Evolutionary conservation across 805 yeast species (phyloP).

Genomic region (Saccharomycopsis amapae): DNA sequence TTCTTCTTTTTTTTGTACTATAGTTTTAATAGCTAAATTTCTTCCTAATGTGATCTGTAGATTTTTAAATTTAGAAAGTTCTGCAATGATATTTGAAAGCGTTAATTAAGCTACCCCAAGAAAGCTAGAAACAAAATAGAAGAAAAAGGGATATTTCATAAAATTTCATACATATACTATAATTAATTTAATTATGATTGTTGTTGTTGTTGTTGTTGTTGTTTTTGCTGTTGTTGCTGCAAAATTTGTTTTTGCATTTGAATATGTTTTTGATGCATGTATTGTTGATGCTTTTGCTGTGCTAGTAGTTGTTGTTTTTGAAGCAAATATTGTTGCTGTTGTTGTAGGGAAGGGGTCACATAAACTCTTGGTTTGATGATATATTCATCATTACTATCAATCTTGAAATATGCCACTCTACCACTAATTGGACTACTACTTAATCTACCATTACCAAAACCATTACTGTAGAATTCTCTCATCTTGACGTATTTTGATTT

Average conservation of each 20-base stretch:
- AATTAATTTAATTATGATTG: no score
- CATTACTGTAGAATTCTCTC: conserved; percentile 76
- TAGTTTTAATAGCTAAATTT: neutral
- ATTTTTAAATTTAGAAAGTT: neutral
- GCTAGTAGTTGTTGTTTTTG: conserved; percentile 9
- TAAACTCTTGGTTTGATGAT: conserved; percentile 41
- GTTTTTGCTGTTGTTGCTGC: conserved; percentile 12
- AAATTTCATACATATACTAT: no score
- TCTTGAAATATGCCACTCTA: conserved; percentile 68
- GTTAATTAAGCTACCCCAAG: no score
- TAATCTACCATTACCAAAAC: conserved; percentile 48
- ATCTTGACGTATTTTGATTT: conserved; percentile 73
- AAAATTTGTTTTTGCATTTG: neutral
- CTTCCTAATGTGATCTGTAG: neutral
- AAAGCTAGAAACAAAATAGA: no score
- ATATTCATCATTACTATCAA: conserved; percentile 65
- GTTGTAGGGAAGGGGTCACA: conserved; percentile 26
- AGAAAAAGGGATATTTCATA: no score
- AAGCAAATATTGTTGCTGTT: conserved; percentile 7
- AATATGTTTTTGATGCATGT: conserved; percentile 21
- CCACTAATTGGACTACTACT: conserved; percentile 43
- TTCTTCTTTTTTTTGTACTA: neutral
- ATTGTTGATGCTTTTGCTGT: conserved; percentile 16
- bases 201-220: conserved; percentile 11
- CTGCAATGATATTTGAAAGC: neutral